Percentiles rank a stretch among this genome's conserved stretches.
phyloP scores from a whole-genome alignment of 352 stramenopile species.

The Phytophthora rubi region DNA sequence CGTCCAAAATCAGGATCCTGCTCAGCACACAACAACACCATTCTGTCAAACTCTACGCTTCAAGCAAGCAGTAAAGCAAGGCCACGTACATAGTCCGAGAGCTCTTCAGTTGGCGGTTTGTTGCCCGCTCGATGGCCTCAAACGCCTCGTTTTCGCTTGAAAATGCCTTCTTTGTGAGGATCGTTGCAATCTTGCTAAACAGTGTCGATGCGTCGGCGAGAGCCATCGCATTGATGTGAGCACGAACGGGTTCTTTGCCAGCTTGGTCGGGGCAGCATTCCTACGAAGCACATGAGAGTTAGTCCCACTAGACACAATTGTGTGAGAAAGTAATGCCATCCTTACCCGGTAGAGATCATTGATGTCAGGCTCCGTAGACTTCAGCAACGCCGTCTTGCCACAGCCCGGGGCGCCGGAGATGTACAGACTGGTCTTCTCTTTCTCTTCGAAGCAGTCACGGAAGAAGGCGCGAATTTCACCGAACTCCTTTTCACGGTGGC shows the following conservation, averaged over 20 bases:
- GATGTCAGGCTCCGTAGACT: conserved; percentile 58
- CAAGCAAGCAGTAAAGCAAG: not conserved
- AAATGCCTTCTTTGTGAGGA: conserved; percentile 58
- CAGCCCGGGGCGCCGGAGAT: conserved; percentile 80
- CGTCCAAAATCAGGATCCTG: conserved; percentile 80
- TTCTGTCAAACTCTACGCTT: not conserved
- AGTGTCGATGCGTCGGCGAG: conserved; percentile 56
- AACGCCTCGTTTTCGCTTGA: conserved; percentile 58
- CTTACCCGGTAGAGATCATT: conserved; percentile 58
- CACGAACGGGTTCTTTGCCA: conserved; percentile 47
- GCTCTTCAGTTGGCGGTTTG: conserved; percentile 47
- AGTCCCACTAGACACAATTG: not conserved
- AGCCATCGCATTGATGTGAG: conserved; percentile 80
- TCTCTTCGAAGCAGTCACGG: conserved; percentile 53
- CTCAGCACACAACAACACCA: too few relatives aligned
- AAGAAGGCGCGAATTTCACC: conserved; percentile 65
- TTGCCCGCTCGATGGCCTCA: conserved; percentile 65
- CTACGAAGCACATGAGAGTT: conserved; percentile 23
- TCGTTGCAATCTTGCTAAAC: conserved; percentile 63
- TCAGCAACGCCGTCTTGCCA: conserved; percentile 80
- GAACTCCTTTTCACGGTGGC: conserved; percentile 69
- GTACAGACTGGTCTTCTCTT: conserved; percentile 72
- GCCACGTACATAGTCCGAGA: conserved; percentile 60
- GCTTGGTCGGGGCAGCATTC: conserved; percentile 38
- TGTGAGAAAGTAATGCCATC: conserved; percentile 15